A percentile compares a stretch with the other conserved stretches of the same genome.
These are phyloP conservation scores for Tilletia indica DNA, from an alignment of 1,284 basidiomycete genomes.

Conservation along the genomic window DNA sequence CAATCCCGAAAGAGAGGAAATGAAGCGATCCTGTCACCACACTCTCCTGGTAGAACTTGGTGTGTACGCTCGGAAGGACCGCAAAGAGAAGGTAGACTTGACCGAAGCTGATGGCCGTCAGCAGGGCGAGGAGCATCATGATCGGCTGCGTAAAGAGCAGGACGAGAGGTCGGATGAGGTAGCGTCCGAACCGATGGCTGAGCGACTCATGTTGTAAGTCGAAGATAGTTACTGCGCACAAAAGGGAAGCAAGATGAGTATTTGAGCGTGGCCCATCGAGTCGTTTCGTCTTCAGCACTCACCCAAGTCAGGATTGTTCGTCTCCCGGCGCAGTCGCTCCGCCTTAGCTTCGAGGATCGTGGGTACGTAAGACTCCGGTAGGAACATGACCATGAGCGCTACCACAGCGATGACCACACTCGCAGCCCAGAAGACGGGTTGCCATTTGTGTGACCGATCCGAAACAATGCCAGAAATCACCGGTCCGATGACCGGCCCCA, in stretches of 20 bases:
- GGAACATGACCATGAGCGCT: constrained; percentile 5
- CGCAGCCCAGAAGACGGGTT: constrained; percentile 26
- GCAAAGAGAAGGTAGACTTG: constrained; percentile 2
- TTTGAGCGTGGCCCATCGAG: background rate
- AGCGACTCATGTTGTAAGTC: background rate
- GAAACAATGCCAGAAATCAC: background rate
- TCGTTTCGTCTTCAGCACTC: background rate
- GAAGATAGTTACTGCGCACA: background rate
- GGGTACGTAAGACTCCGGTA: constrained; percentile 55
- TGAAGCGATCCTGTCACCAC: background rate
- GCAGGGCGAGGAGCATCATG: background rate
- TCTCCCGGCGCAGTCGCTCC: constrained; percentile 60
- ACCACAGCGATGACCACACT: constrained; percentile 49
- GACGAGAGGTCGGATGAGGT: background rate
- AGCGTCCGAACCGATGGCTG: background rate
- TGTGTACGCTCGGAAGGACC: background rate
- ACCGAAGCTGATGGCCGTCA: background rate
- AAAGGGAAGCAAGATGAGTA: background rate
- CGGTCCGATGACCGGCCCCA: constrained; percentile 31
- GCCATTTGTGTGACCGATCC: background rate
- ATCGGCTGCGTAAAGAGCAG: background rate
- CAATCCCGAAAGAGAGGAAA: background rate
- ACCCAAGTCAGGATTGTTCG: constrained; percentile 36
- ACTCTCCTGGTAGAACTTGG: background rate
- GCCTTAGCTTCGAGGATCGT: constrained; percentile 49